Base-by-base conservation (phyloP, 257 asterid genomes). In the Primulina huaijiensis region DNA sequence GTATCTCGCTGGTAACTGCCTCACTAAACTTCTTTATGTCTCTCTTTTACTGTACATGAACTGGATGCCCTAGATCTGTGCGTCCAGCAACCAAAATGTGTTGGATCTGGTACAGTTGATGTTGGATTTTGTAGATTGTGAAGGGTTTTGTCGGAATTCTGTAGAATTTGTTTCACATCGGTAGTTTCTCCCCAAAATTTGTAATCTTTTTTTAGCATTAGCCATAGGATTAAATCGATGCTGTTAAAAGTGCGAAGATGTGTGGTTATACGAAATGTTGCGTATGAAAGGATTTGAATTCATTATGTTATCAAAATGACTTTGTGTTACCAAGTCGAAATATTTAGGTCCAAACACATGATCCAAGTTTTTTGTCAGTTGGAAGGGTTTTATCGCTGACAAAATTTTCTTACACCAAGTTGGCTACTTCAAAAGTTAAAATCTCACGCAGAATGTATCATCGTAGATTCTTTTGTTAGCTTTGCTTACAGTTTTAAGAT, bases 1-100 rank as follows among this genome's bases (percentile, higher is more conserved):
- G 57, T 17, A 50, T 50, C 57, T 50, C 21, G 57, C 21, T 17
- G 91, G 97, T 83, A 52, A 75, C 25, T 66, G 46, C 1, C 14
- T 43, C 14, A 12, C 3, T 10, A 12, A 4, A 57, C 5, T 21
- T n/a, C 74, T 59, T 38, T 16, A 38, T 31, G 30, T 27, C 30
- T 27, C 3, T 27, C 30, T 27, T 27, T 27, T 27, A 27, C 30
- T 9, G 12, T 69, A 9, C 40, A 3, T 12, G 19, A 0, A 43
- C 10, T 6, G 3, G 8, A 8, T 46, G 19, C 3, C 6, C 6
- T 11, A 59, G 78, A 76, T 72, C 64, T 65, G 33, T 29, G 29
- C 30, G 31, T 57, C 23, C 1, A 52, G 43, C 23, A 5, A 4
- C 20, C 8, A 2, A 50, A 50, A 50, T 17, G 38, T 53, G 40